Base-by-base conservation (phyloP, 352 stramenopile species). In the Phytophthora sp. region DNA sequence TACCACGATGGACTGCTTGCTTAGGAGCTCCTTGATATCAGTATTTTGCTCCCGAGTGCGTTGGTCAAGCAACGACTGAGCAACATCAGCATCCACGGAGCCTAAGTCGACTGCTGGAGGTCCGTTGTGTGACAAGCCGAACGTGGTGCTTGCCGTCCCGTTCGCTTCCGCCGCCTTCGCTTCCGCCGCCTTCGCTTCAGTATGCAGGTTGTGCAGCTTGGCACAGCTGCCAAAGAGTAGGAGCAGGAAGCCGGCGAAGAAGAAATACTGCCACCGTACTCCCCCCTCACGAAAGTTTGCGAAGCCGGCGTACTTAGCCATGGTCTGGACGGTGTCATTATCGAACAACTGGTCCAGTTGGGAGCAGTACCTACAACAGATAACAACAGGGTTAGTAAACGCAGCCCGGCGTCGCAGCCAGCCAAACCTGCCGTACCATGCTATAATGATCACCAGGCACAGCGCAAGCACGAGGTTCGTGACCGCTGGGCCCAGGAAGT, bases 171-270 rank as follows among this genome's bases (percentile, higher is more conserved):
- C n/a, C 12, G 63, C 29, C 18, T 60, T 71, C 2, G 58, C 49
- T 33, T 69, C 63, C 13, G 38, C n/a, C 12, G 63, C 29, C 18
- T 60, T 71, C 2, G 58, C 49, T 33, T 69, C 63, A 9, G 31
- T 35, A 21, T 90, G 81, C n/a, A 93, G 45, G n/a, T 84, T 86
- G 36, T 81, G 71, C n/a, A 94, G 63, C 67, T 93, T 89, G 9
- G 84, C 71, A 23, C 69, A 77, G 55, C 68, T 80, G 12, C 89
- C 41, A 16, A 92, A 88, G 4, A 96, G 70, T 31, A 93, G 51
- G 39, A 88, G 66, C 24, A 90, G 66, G 18, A 82, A 79, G 0
- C 42, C 53, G 5, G 81, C 78, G 42, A 90, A 91, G 44, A 93
- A 74, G 51, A 87, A 96, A 61, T 87, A 85, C 58, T 83, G 69